Conservation (phyloP, 2,329 filamentous ascomycete species). For the Simplicillium aogashimaense region DNA sequence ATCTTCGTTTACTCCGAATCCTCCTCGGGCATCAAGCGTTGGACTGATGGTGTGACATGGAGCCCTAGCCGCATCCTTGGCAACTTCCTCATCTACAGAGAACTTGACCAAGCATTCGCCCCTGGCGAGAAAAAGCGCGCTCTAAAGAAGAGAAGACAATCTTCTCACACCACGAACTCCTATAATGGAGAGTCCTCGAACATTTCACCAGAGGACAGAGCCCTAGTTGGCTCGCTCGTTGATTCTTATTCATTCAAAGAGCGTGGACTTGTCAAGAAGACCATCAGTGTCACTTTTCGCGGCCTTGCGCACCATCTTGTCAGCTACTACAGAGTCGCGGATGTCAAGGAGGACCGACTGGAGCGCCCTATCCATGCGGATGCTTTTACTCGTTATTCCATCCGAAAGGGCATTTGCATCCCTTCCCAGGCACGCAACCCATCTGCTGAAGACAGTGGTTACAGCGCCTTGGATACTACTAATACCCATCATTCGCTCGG, state of each 20-base stretch:
- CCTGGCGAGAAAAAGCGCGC: slow-evolving; percentile 80
- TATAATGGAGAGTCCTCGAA: slow-evolving; percentile 14
- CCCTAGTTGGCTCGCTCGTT: slow-evolving; percentile 70
- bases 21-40: slow-evolving; percentile 83
- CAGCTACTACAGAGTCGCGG: slow-evolving; percentile 77
- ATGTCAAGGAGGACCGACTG: slow-evolving; percentile 61
- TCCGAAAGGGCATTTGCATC: too few relatives aligned
- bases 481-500: too few relatives aligned
- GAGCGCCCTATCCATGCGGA: too few relatives aligned
- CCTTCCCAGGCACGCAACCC: too few relatives aligned
- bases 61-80: slow-evolving; percentile 78
- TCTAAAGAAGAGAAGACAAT: slow-evolving; percentile 49
- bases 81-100: slow-evolving; percentile 79
- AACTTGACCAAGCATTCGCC: slow-evolving; percentile 67
- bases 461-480: too few relatives aligned
- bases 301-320: slow-evolving; percentile 77
- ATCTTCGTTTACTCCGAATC: slow-evolving; percentile 91
- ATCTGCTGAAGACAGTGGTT: too few relatives aligned
- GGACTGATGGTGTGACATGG: slow-evolving; percentile 89
- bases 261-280: slow-evolving; percentile 82
- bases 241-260: slow-evolving; percentile 84
- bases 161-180: slow-evolving; percentile 26
- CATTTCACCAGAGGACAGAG: slow-evolving; percentile 21
- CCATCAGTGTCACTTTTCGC: slow-evolving; percentile 68
- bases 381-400: too few relatives aligned